Evolutionary conservation across 495 filamentous ascomycete species (phyloP).

Genomic region (Lentithecium fluviatile): DNA sequence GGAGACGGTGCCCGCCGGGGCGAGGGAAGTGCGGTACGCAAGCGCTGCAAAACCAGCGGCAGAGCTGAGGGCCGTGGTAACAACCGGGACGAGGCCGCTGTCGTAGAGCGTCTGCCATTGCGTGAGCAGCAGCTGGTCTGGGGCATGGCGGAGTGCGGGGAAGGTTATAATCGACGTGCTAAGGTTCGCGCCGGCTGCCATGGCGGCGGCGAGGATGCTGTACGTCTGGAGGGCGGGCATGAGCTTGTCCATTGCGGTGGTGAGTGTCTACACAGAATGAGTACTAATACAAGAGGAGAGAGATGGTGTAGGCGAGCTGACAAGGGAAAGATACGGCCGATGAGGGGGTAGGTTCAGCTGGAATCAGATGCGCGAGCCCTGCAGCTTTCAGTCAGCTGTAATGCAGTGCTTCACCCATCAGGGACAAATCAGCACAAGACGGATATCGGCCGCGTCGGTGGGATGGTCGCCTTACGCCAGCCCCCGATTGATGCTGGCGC

Average conservation of each 20-base stretch:
- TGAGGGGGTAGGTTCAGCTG: no score
- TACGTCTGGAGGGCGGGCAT: slow-evolving; percentile 17
- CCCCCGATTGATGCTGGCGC: no score
- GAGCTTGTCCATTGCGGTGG: background rate
- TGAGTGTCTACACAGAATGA: no score
- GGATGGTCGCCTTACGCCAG: no score
- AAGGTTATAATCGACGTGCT: slow-evolving; percentile 15
- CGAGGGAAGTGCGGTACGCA: background rate
- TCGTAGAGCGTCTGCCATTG: slow-evolving; percentile 16
- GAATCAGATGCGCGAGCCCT: no score
- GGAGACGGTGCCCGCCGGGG: background rate
- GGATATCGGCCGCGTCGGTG: no score
- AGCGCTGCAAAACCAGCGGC: slow-evolving; percentile 13
- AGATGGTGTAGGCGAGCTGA: no score
- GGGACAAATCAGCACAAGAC: no score
- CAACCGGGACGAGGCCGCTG: slow-evolving; percentile 12
- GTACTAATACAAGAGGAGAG: no score
- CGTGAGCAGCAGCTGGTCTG: background rate
- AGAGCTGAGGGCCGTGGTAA: slow-evolving; percentile 9
- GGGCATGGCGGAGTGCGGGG: slow-evolving; percentile 4
- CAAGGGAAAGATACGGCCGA: no score
- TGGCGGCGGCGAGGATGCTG: slow-evolving; percentile 15
- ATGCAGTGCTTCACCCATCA: no score
- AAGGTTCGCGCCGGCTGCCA: slow-evolving; percentile 17
- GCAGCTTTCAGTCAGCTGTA: no score